Base-by-base conservation (phyloP, 2,329 filamentous ascomycete genomes). In the Lecanosticta acicola region DNA sequence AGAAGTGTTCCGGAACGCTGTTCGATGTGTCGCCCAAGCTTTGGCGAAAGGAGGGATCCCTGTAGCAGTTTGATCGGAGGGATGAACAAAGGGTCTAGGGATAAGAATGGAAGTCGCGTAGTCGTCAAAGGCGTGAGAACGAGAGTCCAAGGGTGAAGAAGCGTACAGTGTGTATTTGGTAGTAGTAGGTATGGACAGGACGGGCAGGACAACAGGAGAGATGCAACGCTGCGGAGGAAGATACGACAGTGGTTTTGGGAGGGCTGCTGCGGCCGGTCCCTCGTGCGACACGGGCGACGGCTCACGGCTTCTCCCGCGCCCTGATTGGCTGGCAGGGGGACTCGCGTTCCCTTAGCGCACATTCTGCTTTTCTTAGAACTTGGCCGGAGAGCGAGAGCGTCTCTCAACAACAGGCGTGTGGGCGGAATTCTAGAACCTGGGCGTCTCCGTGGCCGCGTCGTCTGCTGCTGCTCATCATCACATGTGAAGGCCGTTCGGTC, bases 281-380 rank as follows among this genome's bases (percentile, higher is more conserved):
- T 29, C 11, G 7, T 29, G 24, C 24, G 24, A 29, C 24, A 11
- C 24, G 11, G 11, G 11, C 24, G 24, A 5, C 24, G 24, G 24
- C 24, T 29, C 24, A 29, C 24, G 24, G 24, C 24, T 29, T 11
- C 24, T 29, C 24, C 44, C 41, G 34, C 39, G 13, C 17, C n/a
- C 29, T 50, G 45, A 55, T 53, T 53, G 52, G 52, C 29, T 26
- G 40, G 39, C n/a, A 32, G 40, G 34, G 41, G 24, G 24, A 43
- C 34, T 51, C 51, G 47, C 47, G 42, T 46, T 37, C 43, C 26
- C 46, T 39, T 45, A 43, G 44, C 33, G 38, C 38, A 32, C 17
- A 32, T 44, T 35, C 41, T 36, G n/a, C 21, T 39, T 44, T 43
- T 35, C 37, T 41, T 32, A 44, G 41, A 44, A 41, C 29, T 29